Base-by-base conservation (phyloP, 495 filamentous ascomycete species). In the Xylaria venustula region DNA sequence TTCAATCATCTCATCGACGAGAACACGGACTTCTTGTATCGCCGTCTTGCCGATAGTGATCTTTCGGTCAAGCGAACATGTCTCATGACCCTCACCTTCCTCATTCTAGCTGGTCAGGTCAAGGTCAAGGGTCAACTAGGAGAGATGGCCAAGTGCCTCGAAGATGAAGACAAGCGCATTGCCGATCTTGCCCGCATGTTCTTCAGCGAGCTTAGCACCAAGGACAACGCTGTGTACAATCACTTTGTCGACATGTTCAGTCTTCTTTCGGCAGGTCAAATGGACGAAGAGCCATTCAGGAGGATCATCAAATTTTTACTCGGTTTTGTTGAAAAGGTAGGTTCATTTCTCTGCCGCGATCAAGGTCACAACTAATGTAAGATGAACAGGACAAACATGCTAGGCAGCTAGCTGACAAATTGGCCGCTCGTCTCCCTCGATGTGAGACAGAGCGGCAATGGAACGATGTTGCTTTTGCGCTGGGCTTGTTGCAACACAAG, bases 241-340 rank as follows among this genome's bases (percentile, higher is more conserved):
- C 93, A 99, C 74, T 99, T 98, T 71, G 91, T 98, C 11, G 95
- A 99, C 67, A 99, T 99, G 91, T 99, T 99, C 75, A 92, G 89
- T 65, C 68, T 98, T 67, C 73, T 99, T 47, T 92, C 90, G 45
- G 90, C 91, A 0, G 93, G 95, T 64, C 82, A 81, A 46, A 78
- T 99, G 59, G 89, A 93, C 47, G 93, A 97, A 72, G 89, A 92
- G 57, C 82, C 88, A 9, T 83, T 99, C 61, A 85, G 82, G 66
- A 82, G 90, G 65, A 94, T 99, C 53, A 78, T 98, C 44, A 91
- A 92, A 70, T 99, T 99, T 76, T 73, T 99, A 66, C 84, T 94
- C 42, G 90, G 90, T 1, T 98, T 99, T 69, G 89, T 99, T 58
- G 95, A 99, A 71, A 99, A 98, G 88, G 93, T 96, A 77, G 71